Base-by-base conservation (phyloP, 2,329 filamentous ascomycete species). In the Ascochyta viciae-villosae region DNA sequence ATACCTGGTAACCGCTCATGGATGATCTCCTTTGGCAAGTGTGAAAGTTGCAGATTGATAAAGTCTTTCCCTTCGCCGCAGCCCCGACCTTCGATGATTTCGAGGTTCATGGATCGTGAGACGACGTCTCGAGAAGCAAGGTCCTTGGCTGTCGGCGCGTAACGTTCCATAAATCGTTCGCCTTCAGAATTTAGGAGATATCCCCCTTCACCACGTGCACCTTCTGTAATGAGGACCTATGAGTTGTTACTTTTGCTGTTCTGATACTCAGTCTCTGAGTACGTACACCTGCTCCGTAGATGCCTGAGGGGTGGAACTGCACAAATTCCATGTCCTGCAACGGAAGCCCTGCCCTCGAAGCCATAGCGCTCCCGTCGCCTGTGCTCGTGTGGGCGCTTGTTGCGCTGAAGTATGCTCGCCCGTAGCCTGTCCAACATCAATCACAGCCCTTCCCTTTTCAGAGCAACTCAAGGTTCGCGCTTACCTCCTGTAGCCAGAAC, bases 271-370 rank as follows among this genome's bases (percentile, higher is more conserved):
- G 13, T 12, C 4, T 13, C 12, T 2, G 15, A 10, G 15, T 31
- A 62, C 64, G 0, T 48, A 81, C 79, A 13, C 80, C 80, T 23
- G 80, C 80, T 24, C 80, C 80, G 55, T 82, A 82, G 35, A 82
- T 82, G 5, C 80, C 80, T 33, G 78, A 78, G 1, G 80, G 80
- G 59, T 82, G 80, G 50, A 82, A 82, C 54, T 82, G 80, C 2
- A 82, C 79, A 55, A 82, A 82, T 54, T 82, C 80, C 72, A 82
- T 78, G 59, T 82, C 80, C 60, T 82, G 80, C 40, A 81, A 76
- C 1, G 80, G 79, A 4, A 82, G 66, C 8, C 80, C 80, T 5
- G 80, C 80, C 62, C 80, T 70, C 23, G 80, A 72, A 4, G 76
- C 79, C 80, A 82, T 82, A 9, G 80, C 80, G 48, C 78, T 81